Evolutionary conservation across 148 eudicot species (phyloP).

Genomic region (Limonium bicolor): DNA sequence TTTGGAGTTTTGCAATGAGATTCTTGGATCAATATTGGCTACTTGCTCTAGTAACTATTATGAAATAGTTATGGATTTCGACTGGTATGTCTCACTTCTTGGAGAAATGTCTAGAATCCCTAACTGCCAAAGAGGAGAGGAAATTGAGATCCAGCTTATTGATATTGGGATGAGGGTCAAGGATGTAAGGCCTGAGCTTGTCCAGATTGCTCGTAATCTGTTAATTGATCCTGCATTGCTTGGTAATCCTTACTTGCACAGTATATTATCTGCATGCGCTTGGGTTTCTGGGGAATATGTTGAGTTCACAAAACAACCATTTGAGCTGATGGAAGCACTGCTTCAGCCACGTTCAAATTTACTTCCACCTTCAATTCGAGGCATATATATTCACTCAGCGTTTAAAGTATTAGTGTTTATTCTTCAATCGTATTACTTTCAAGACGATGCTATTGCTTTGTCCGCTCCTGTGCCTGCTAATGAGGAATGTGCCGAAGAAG

Average conservation of each 20-base stretch:
- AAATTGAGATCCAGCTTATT: conserved; percentile 68
- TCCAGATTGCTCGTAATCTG: conserved; percentile 57
- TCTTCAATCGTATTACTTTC: conserved; percentile 41
- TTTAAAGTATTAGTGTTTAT: conserved; percentile 61
- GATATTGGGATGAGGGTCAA: conserved; percentile 96
- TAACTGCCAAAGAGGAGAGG: conserved; percentile 76
- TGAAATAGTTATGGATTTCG: conserved; percentile 64
- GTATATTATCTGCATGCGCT: conserved; percentile 67
- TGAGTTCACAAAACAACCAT: conserved; percentile 58
- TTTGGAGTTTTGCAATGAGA: conserved; percentile 74
- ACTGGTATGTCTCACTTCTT: conserved; percentile 71
- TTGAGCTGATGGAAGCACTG: conserved; percentile 69
- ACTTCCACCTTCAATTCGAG: conserved; percentile 51
- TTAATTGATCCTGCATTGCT: conserved; percentile 91
- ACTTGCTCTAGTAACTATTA: conserved; percentile 62
- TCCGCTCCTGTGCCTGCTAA: no score
- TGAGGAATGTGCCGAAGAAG: no score
- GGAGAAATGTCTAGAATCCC: conserved; percentile 80
- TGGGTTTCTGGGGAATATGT: conserved; percentile 85
- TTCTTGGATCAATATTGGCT: conserved; percentile 39
- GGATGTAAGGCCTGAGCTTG: conserved; percentile 73
- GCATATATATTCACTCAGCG: conserved; percentile 70
- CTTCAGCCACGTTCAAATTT: conserved; percentile 86
- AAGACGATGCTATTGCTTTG: conserved; percentile 20
- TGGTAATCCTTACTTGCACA: conserved; percentile 70